Percentiles rank a stretch among this genome's conserved stretches.
phyloP scores from a whole-genome alignment of 139 green algal species.

The Nannochloris sp. region DNA sequence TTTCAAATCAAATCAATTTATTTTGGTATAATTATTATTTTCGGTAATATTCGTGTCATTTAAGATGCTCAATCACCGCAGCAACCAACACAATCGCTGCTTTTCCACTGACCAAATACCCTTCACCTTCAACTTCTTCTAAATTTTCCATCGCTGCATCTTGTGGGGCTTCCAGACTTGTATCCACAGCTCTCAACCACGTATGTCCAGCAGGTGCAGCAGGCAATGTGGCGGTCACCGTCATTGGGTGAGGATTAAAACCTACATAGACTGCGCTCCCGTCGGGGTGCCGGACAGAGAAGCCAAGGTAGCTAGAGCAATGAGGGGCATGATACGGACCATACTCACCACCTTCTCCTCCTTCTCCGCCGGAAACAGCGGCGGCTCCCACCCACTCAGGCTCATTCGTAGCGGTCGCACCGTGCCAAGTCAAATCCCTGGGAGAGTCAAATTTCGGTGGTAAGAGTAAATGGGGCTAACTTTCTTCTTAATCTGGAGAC shows the following conservation, averaged over 20 bases:
- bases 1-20: too few species aligned
- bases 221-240: constrained; percentile 20
- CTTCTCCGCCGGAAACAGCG: not conserved
- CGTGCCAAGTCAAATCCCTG: constrained; percentile 37
- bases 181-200: constrained; percentile 28
- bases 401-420: not conserved
- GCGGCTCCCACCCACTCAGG: constrained; percentile 33
- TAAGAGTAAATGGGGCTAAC: constrained; percentile 35
- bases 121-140: not conserved
- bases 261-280: constrained; percentile 31
- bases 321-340: not conserved
- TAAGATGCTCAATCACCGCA: constrained; percentile 4
- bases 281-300: constrained; percentile 16
- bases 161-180: constrained; percentile 11
- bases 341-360: not conserved
- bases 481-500: constrained; percentile 17
- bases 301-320: constrained; percentile 32
- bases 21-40: not conserved
- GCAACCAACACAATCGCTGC: constrained; percentile 16
- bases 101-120: constrained; percentile 13
- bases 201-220: constrained; percentile 5
- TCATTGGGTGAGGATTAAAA: constrained; percentile 32
- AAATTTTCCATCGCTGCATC: constrained; percentile 6
- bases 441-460: constrained; percentile 33
- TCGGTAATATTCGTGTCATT: too few species aligned